phyloP scores from a whole-genome alignment of 805 yeast species.

The Vanderwaltozyma yarrowii region DNA sequence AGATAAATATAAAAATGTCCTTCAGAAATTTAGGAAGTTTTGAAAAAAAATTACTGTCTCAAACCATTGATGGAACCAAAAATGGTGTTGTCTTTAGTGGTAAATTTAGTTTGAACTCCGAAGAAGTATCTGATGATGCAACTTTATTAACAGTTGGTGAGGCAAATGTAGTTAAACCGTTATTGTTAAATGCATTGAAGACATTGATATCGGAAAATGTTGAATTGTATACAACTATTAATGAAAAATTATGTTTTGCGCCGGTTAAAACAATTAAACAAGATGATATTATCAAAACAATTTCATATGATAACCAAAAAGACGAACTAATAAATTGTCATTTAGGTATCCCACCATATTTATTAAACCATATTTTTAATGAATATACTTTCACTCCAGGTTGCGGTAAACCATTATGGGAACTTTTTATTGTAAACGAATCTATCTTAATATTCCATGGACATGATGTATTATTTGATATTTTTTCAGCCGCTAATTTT shows the following conservation, averaged over 20 bases:
- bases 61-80: conserved; percentile 15
- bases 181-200: conserved; percentile 15
- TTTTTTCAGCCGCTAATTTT: conserved; percentile 23
- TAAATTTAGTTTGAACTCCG: conserved; percentile 8
- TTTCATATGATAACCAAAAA: conserved; percentile 16
- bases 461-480: conserved; percentile 23
- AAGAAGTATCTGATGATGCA: conserved; percentile 13
- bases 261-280: conserved; percentile 11
- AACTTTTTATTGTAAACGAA: conserved; percentile 19
- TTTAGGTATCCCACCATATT: conserved; percentile 20
- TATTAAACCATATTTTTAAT: conserved; percentile 22
- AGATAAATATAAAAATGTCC: conserved; percentile 10
- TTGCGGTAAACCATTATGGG: conserved; percentile 19
- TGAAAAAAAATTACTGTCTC: conserved; percentile 18
- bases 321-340: conserved; percentile 22
- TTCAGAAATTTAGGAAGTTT: conserved; percentile 18
- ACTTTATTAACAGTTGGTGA: conserved; percentile 16
- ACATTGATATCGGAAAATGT: conserved; percentile 15
- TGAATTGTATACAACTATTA: conserved; percentile 18
- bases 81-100: conserved; percentile 24
- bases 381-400: conserved; percentile 16
- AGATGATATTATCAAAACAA: conserved; percentile 17
- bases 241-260: conserved; percentile 16
- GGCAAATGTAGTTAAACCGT: conserved; percentile 9
- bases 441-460: conserved; percentile 23